These are phyloP conservation scores for Bonia amplexicaulis DNA, from an alignment of 176 grass and related monocot genomes.

Conservation along the genomic window DNA sequence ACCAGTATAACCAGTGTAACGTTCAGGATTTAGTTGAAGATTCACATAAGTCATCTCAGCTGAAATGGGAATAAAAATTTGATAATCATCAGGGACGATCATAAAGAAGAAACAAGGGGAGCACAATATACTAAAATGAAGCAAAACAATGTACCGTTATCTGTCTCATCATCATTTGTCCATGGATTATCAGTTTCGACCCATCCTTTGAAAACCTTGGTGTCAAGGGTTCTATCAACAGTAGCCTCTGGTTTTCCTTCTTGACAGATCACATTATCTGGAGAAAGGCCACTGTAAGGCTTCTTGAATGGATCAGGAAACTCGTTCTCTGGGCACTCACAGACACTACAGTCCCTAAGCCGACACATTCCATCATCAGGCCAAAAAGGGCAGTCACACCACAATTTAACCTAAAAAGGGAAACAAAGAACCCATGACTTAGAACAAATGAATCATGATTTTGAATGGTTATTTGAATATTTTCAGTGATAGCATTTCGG, in stretches of 20 bases:
- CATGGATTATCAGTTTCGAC: slow-evolving; percentile 90
- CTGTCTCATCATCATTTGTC: slow-evolving; percentile 96
- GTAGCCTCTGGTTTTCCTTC: slow-evolving; percentile 85
- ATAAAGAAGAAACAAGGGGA: slow-evolving; percentile 5
- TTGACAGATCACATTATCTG: slow-evolving; percentile 66
- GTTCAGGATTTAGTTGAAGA: slow-evolving; percentile 89
- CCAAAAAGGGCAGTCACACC: slow-evolving; percentile 98
- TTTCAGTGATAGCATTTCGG: not conserved
- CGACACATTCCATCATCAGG: slow-evolving; percentile 94
- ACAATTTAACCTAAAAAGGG: slow-evolving; percentile 73
- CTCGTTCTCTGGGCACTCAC: slow-evolving; percentile 91
- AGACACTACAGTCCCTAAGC: slow-evolving; percentile 84
- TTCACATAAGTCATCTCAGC: slow-evolving; percentile 95
- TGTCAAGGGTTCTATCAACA: slow-evolving; percentile 91
- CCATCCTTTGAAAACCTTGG: slow-evolving; percentile 82
- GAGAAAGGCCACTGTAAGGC: slow-evolving; percentile 42
- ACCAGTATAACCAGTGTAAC: slow-evolving; percentile 93
- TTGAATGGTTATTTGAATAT: not conserved
- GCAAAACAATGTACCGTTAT: slow-evolving; percentile 58
- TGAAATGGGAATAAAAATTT: slow-evolving; percentile 37
- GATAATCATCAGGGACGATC: not conserved
- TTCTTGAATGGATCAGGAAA: slow-evolving; percentile 90
- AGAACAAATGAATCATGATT: not conserved
- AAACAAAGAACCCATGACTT: not conserved
- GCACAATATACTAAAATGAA: not conserved